Evolutionary conservation across 441 rosid genomes (phyloP), one percentile per base, ranked within the genome.

Genomic region (Hypseocharis bilobata): DNA sequence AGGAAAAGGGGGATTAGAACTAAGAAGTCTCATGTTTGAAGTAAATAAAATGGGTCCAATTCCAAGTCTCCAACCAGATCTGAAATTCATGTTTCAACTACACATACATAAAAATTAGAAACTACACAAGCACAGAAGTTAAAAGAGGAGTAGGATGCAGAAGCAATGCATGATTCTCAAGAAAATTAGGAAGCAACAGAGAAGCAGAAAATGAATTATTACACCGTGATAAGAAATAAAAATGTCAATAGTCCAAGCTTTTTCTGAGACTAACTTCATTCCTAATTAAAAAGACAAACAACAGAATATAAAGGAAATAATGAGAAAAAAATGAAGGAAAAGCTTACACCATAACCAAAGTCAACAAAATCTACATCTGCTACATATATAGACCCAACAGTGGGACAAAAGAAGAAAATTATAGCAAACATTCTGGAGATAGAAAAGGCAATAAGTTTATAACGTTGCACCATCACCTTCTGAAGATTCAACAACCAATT

Each of bases 381-480:
- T 55, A 14, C 14, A 55, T 26, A 55, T 55, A 55, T 8, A 55
- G 32, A 55, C n/a, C n/a, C n/a, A 55, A 55, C 14, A 55, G 60
- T 55, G 60, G 60, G 60, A 27, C 44, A 11, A 55, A 55, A 25
- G 30, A 14, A 14, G 16, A 27, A 55, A 26, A 10, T 55, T 32
- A 34, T 55, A 26, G 30, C 13, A 38, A 13, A 38, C 13, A n/a
- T 2, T 38, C 23, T 30, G 23, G 42, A 30, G 14, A 29, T 20
- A 59, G 23, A 6, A 59, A 59, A 34, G 65, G 34, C 7, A 61
- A 68, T 65, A 32, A 54, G 26, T 38, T 64, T 36, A 23, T 60
- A 66, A 14, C 55, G 26, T 28, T 47, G 42, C 22, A 45, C 7
- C 6, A 34, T 55, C 22, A 38, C 32, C 65, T 13, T 30, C 60